Conservation (phyloP, 2,329 filamentous ascomycete genomes). For the Fusarium acutatum region DNA sequence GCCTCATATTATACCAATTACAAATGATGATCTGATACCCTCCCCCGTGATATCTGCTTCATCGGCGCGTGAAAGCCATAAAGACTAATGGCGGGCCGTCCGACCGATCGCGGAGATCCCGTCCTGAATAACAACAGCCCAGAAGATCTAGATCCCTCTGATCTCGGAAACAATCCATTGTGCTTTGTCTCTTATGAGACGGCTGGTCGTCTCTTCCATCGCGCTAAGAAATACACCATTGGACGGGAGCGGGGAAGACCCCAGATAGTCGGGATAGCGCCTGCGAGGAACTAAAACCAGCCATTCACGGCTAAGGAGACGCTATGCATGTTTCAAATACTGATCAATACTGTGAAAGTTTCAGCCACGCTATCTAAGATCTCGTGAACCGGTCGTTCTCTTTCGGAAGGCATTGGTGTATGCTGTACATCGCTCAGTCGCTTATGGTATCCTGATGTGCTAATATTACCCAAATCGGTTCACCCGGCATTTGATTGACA, state of each 20-base stretch:
- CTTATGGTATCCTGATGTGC: neutral
- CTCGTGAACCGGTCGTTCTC: too few relatives aligned
- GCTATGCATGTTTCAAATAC: accelerated
- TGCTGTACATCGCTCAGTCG: accelerated
- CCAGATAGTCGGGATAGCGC: neutral
- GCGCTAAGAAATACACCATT: neutral
- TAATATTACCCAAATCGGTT: neutral
- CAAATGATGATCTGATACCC: neutral
- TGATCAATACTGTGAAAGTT: neutral
- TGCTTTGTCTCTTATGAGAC: too few relatives aligned
- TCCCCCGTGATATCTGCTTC: neutral
- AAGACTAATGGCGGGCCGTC: neutral
- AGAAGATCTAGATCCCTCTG: too few relatives aligned
- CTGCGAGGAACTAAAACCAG: neutral
- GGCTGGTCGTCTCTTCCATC: neutral
- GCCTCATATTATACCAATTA: too few relatives aligned
- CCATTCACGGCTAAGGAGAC: neutral
- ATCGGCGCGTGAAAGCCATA: too few relatives aligned
- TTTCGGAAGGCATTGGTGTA: neutral
- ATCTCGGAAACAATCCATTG: too few relatives aligned
- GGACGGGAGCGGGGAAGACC: neutral
- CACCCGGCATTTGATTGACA: accelerated
- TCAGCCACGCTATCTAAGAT: accelerated
- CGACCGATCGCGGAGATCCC: neutral
- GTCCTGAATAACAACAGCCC: too few relatives aligned